Percentiles rank a stretch among this genome's conserved stretches.
Conservation (phyloP, 2,329 filamentous ascomycete genomes). For the Chaetothyriales sp. region DNA sequence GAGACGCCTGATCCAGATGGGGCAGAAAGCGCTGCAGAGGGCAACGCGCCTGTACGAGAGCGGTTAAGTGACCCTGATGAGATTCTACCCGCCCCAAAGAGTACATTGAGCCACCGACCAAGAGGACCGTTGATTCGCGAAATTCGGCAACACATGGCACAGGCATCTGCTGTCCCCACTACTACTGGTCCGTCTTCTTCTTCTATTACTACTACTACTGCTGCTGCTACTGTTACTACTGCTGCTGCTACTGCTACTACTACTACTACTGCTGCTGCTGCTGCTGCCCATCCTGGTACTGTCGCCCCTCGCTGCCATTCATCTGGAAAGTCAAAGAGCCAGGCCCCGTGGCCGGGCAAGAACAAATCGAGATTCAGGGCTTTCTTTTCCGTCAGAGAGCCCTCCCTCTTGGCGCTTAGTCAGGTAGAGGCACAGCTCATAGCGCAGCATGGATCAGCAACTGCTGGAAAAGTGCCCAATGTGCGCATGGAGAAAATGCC, state of each 20-base stretch:
- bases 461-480: slow-evolving; percentile 24
- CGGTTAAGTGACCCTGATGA: neutral
- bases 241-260: too few relatives aligned
- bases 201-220: too few relatives aligned
- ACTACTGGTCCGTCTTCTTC: too few relatives aligned
- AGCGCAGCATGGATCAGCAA: slow-evolving; percentile 28
- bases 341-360: slow-evolving; percentile 17
- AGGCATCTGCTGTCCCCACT: too few relatives aligned
- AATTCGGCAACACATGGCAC: neutral
- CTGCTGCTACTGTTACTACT: neutral
- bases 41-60: neutral
- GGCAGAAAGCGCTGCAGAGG: neutral
- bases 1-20: neutral
- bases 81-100: neutral
- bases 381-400: slow-evolving; percentile 37
- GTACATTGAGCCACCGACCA: too few relatives aligned
- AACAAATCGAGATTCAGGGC: slow-evolving; percentile 28
- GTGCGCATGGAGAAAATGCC: slow-evolving; percentile 35
- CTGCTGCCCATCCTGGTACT: neutral
- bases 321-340: neutral
- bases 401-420: slow-evolving; percentile 33
- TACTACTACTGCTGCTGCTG: neutral
- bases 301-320: neutral
- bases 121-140: too few relatives aligned
- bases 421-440: slow-evolving; percentile 28